Conservation (phyloP, 257 asterid species). For the Salvia miltiorrhiza region DNA sequence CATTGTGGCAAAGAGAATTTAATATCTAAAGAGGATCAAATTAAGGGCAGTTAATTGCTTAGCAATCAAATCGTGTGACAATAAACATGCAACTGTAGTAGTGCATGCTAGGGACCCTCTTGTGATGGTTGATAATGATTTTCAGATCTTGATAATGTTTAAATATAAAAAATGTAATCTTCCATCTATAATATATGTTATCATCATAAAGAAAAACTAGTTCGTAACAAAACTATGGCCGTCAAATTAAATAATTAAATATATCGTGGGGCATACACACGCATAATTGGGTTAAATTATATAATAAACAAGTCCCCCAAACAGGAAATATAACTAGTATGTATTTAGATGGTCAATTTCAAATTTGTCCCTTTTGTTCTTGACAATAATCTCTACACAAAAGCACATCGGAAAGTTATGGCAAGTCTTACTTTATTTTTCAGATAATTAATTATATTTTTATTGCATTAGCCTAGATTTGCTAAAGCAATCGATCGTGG, state of each 20-base stretch:
- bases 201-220: background rate
- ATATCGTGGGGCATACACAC: background rate
- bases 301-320: background rate
- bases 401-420: background rate
- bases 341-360: background rate
- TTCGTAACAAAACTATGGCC: constrained; percentile 2
- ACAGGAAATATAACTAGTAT: background rate
- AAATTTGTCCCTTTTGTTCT: background rate
- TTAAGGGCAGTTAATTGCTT: background rate
- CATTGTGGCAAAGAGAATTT: background rate
- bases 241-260: background rate
- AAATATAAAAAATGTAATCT: background rate
- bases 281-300: background rate
- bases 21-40: background rate
- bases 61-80: background rate
- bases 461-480: too few relatives aligned
- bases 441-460: too few relatives aligned
- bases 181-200: constrained; percentile 1
- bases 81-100: background rate
- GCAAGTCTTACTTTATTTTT: background rate
- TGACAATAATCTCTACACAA: background rate
- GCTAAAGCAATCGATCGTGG: too few relatives aligned
- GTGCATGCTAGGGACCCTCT: background rate
- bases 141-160: background rate
- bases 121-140: background rate